Conservation (phyloP, 768 basidiomycete genomes). For the Hygrocybe punicea region DNA sequence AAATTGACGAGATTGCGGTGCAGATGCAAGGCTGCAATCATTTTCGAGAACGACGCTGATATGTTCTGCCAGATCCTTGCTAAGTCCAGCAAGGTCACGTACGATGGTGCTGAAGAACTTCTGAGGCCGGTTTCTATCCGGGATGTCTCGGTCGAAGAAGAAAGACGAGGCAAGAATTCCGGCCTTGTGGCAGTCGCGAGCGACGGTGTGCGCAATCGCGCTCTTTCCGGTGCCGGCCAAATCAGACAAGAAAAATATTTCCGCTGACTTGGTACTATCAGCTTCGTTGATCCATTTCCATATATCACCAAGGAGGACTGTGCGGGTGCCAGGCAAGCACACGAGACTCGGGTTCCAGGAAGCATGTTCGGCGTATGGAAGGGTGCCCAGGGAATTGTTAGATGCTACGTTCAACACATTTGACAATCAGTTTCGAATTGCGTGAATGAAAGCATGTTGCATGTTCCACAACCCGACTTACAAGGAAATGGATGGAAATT, state of each 20-base stretch:
- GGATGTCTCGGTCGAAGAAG: slow-evolving; percentile 18
- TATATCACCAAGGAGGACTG: slow-evolving; percentile 6
- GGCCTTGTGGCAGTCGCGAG: slow-evolving; percentile 10
- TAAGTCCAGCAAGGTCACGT: slow-evolving; percentile 13
- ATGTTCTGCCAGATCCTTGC: slow-evolving; percentile 7
- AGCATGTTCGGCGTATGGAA: slow-evolving; percentile 12
- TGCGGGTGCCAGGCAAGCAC: slow-evolving; percentile 13
- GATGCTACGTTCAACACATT: too few species aligned
- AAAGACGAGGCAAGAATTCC: slow-evolving; percentile 18
- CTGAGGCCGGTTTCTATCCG: slow-evolving; percentile 11
- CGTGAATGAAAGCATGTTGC: too few species aligned
- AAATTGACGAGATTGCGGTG: slow-evolving; percentile 15
- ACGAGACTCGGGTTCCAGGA: slow-evolving; percentile 7
- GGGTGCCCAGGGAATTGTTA: not conserved
- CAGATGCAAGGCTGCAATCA: slow-evolving; percentile 9
- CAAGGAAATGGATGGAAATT: not conserved
- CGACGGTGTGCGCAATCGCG: slow-evolving; percentile 20
- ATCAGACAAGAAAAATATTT: slow-evolving; percentile 18
- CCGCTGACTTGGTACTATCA: not conserved
- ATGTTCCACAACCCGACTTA: too few species aligned
- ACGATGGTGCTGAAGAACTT: slow-evolving; percentile 18
- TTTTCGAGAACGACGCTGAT: slow-evolving; percentile 11
- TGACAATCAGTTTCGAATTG: too few species aligned
- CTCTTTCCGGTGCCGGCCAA: slow-evolving; percentile 22
- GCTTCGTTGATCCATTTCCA: slow-evolving; percentile 11